These are phyloP conservation scores for Salix viminalis DNA, from an alignment of 345 rosid genomes.

Conservation along the genomic window DNA sequence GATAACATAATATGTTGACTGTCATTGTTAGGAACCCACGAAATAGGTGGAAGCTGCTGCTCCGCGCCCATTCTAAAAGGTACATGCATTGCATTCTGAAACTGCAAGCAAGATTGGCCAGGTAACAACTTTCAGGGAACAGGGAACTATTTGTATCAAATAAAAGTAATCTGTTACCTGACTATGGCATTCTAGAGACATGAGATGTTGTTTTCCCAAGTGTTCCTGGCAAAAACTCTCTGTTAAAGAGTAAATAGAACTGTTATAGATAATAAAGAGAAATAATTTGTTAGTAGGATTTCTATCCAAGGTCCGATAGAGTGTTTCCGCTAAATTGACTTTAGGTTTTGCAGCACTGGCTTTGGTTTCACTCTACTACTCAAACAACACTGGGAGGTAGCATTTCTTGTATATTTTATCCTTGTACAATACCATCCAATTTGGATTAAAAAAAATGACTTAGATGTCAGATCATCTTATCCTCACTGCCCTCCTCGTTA, in stretches of 20 bases:
- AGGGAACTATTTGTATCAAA: slow-evolving; percentile 7
- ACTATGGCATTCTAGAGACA: slow-evolving; percentile 45
- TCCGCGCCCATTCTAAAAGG: slow-evolving; percentile 50
- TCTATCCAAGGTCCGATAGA: background rate
- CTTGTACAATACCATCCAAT: background rate
- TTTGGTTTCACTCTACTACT: background rate
- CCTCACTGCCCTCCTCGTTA: background rate
- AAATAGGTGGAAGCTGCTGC: slow-evolving; percentile 56
- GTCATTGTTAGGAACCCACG: slow-evolving; percentile 56
- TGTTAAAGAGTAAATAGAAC: background rate
- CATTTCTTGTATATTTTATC: background rate
- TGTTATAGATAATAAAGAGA: background rate
- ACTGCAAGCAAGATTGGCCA: slow-evolving; percentile 31
- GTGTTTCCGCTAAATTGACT: background rate
- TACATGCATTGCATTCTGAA: slow-evolving; percentile 51
- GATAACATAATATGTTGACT: slow-evolving; percentile 34
- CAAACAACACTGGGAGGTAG: background rate
- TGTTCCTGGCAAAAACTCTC: slow-evolving; percentile 31
- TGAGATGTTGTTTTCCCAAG: slow-evolving; percentile 47
- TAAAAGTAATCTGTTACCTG: slow-evolving; percentile 34
- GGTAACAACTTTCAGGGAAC: background rate
- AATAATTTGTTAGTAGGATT: background rate
- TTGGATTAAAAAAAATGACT: background rate
- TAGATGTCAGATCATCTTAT: background rate
- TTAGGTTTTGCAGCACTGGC: background rate